Conservation (phyloP, 140 eudicot species). For the Stevia rebaudiana region DNA sequence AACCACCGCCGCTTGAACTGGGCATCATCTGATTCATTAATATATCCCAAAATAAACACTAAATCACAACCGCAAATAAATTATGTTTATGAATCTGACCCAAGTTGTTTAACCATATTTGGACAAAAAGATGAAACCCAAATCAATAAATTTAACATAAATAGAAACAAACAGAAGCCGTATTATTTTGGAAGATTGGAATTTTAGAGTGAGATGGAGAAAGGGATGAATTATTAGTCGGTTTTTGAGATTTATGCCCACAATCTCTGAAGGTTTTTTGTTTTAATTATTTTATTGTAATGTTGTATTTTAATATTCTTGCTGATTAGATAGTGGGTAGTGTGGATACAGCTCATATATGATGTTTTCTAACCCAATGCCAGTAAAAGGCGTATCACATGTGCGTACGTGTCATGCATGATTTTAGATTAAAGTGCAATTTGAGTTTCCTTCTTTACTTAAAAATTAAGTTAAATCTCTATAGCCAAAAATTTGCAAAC, state of each 20-base stretch:
- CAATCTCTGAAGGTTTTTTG: conserved; percentile 22
- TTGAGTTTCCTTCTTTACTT: too few species aligned
- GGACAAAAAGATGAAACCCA: conserved; percentile 2
- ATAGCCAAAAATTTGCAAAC: too few species aligned
- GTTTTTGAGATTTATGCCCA: conserved; percentile 42
- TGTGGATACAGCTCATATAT: conserved; percentile 97
- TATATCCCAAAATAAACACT: conserved; percentile 20
- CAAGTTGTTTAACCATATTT: conserved; percentile 21
- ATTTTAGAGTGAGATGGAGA: conserved; percentile 13
- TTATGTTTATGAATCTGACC: conserved; percentile 21
- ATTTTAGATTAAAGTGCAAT: too few species aligned
- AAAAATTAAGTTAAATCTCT: too few species aligned
- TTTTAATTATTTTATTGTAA: conserved; percentile 6
- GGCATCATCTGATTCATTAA: conserved; percentile 44
- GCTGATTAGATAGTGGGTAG: conserved; percentile 55
- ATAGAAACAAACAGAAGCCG: conserved; percentile 18
- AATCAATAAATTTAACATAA: conserved; percentile 22
- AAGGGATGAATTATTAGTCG: conserved; percentile 15
- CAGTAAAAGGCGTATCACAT: conserved; percentile 44
- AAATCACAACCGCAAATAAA: conserved; percentile 17
- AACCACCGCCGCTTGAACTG: conserved; percentile 44
- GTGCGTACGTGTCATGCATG: conserved; percentile 27
- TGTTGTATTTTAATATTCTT: conserved; percentile 27
- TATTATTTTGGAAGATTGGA: conserved; percentile 8
- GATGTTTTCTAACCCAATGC: conserved; percentile 61